Conservation (phyloP, 805 yeast genomes). For the Groenewaldozyma salmanticensis region DNA sequence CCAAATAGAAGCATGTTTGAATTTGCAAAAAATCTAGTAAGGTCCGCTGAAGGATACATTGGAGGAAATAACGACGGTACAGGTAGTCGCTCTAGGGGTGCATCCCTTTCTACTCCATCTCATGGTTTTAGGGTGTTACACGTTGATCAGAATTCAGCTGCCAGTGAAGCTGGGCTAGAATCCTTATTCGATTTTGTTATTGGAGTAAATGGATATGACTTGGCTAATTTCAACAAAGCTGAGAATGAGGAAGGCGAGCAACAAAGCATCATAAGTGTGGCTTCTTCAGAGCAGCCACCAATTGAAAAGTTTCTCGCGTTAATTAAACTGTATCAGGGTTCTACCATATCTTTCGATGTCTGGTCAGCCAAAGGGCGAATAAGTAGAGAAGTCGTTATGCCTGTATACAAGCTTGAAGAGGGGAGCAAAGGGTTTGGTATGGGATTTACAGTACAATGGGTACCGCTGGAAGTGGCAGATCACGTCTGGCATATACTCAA, state of each 20-base stretch:
- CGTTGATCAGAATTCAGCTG: conserved; percentile 39
- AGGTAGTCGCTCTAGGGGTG: conserved; percentile 1
- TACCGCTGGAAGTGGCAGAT: conserved; percentile 65
- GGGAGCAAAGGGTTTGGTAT: conserved; percentile 41
- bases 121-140: conserved; percentile 52
- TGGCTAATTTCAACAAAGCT: conserved; percentile 1
- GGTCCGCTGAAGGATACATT: conserved; percentile 33
- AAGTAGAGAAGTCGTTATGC: conserved; percentile 25
- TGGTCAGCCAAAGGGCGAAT: conserved; percentile 78
- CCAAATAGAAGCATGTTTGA: too few species aligned
- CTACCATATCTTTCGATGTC: conserved; percentile 45
- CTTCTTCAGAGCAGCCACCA: conserved; percentile 13
- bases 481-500: conserved; percentile 80
- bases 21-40: conserved; percentile 55
- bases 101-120: conserved; percentile 8
- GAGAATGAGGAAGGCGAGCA: not conserved
- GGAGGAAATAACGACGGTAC: conserved; percentile 15
- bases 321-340: conserved; percentile 31
- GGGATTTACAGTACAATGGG: conserved; percentile 54
- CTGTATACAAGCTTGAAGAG: conserved; percentile 13
- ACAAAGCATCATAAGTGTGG: not conserved
- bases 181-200: conserved; percentile 82
- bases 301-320: conserved; percentile 31
- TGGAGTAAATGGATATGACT: conserved; percentile 65
- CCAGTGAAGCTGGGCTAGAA: conserved; percentile 50